Evolutionary conservation across 106 monocot species (phyloP), one percentile per base, ranked within the genome.

Genomic region (Dendrobium huoshanense): DNA sequence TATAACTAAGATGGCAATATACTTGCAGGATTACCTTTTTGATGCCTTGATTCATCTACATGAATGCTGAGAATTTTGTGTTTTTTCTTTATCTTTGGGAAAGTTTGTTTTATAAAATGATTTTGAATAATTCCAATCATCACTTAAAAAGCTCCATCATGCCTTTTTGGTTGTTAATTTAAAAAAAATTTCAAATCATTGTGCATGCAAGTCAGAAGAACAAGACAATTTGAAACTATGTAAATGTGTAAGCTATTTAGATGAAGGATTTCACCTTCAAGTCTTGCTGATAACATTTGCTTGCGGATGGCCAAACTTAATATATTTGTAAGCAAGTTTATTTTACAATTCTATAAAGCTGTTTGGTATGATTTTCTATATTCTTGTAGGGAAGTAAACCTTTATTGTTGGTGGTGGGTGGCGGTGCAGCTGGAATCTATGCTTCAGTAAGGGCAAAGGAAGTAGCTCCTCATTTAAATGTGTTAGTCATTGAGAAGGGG

Each of bases 401-500:
- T 51, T 65, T 89, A 48, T 80, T 99, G 84, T 83, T 93, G 70
- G 92, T 99, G 64, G 90, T 95, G 55, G 98, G 98, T 49, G 98
- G 88, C 79, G 98, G 98, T 17, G 91, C 98, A 25, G 91, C 98
- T 22, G 98, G 98, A 56, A 78, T 99, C 0, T 99, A 91, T 82
- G 98, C 98, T 79, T 92, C 98, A 54, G 85, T 99, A 76, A 89
- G 85, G 84, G 95, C 95, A 29, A 99, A 99, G 77, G 77, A 77
- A 68, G 49, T 95, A 31, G 86, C 91, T 79, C 91, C 95, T 78
- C 85, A 81, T 49, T 75, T 99, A 29, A 85, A 87, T 72, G 95
- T 99, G 37, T n/a, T 93, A 31, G 87, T 99, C 49, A 82, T 99
- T 58, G 98, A 99, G 83, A 99, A 99, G 81, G 98, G 92, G 18